Base-by-base conservation (phyloP, 1,139 yeast species). In the Wickerhamomyces sp. region DNA sequence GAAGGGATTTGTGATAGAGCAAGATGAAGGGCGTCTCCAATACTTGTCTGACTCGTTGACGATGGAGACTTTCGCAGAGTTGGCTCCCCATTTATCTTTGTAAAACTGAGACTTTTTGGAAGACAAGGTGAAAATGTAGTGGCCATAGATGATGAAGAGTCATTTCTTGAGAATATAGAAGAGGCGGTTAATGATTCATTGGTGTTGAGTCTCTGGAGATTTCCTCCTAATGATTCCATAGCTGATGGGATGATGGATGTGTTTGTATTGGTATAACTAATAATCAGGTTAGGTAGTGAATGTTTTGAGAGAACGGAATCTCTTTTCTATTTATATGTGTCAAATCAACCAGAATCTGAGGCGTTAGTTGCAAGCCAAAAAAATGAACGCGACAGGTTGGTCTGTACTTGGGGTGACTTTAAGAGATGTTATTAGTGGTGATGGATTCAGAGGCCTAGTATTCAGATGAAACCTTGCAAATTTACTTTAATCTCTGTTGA, bases 111-210 rank as follows among this genome's bases (percentile, higher is more conserved):
- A 6, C 52, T 48, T 33, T 52, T 47, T 10, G 46, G 39, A 9
- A 48, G 27, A 10, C 37, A 30, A 10, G 50, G 52, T 23, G 49
- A 45, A n/a, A 34, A 18, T 14, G 42, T 35, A 2, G 60, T 52
- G 9, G 55, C 45, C 15, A 57, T 51, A 1, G 61, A 57, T 7
- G 56, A 43, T 2, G 57, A 54, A 1, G 59, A 54, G 8, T 46
- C 46, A 31, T 56, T 55, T 43, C 61, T 49, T 34, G 61, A 58
- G 42, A 58, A 58, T 15, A 54, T 29, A 6, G 57, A 49, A 4
- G 50, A 53, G 3, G 45, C 14, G 2, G 36, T 13, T 3, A 43
- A 13, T 1, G 60, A 56, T 1, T 56, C 61, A 37, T 57, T 57
- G 5, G 61, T 55, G 40, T 50, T 46, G n/a, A 51, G 47, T 26